Base-by-base conservation (phyloP, 1,139 yeast genomes). In the Yamadazyma oceani region DNA sequence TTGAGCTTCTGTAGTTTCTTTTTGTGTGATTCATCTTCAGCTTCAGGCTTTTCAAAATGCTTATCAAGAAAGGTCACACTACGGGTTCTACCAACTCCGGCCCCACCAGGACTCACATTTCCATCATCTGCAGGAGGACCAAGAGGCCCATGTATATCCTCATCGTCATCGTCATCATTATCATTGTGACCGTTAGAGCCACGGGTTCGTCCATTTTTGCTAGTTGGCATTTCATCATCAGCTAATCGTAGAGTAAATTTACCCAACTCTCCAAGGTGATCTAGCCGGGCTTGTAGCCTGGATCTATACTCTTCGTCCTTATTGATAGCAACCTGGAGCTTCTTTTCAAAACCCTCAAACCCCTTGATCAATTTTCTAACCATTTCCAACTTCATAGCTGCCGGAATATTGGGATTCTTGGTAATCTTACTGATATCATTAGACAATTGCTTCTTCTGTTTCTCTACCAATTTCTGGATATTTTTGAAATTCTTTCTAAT, bases 381-480 rank as follows among this genome's bases (percentile, higher is more conserved):
- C 59, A 49, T 51, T 43, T 58, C 68, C 27, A 62, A 60, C 49
- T 54, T 64, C 46, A 42, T 50, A 40, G 14, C 42, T 4, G 53
- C 53, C 36, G 60, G 58, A 39, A 52, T 38, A 7, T 38, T 40
- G 13, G 62, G 53, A 31, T 63, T 55, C 39, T 62, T 57, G 17
- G 57, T 59, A 15, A 76, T 57, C 13, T 57, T 56, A 12, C 57
- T 51, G 3, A 73, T 47, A 26, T 75, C 69, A 13, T 68, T 75
- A 5, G 65, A 55, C 7, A 72, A 44, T 36, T 61, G 67, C 36
- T 64, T 63, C 54, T 73, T 69, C 36, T 76, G 77, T 43, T 69
- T 78, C 48, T 80, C 85, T n/a, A 79, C 66, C 10, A 77, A 59
- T 49, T 70, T 77, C 49, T 80, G 84, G 14, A 79, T 64, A 26